Evolutionary conservation across 2,329 filamentous ascomycete species (phyloP), one percentile per base, ranked within the genome.

Genomic region (Venturia pyrina): DNA sequence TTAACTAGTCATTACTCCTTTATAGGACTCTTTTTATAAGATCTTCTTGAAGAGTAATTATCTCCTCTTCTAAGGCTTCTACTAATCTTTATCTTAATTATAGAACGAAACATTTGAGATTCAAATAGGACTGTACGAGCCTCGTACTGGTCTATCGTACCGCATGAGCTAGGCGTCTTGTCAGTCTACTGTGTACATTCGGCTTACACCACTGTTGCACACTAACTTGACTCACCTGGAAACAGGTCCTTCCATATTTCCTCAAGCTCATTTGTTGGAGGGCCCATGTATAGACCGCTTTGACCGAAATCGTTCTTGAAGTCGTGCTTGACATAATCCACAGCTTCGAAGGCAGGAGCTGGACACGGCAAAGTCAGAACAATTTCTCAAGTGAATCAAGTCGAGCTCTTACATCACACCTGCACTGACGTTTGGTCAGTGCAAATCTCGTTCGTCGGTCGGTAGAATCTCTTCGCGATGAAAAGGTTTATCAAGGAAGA

Each of bases 231-330:
- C 66, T 66, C 56, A 68, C 67, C 40, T n/a, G 62, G 41, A 48
- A 37, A n/a, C 19, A 68, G 21, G 15, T 66, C 50, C 17, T 67
- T 40, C 67, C 67, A 68, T 41, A n/a, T n/a, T 48, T 64, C 59
- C 50, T 68, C 67, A 21, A 62, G 64, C 59, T 68, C 67, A 1
- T 24, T 34, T 37, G 67, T 68, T 21, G 67, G 67, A 28, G 66
- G 67, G 11, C 67, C 67, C 37, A 66, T 63, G 50, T 66, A 68
- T 11, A 43, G 50, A n/a, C 56, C 63, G 32, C 64, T 43, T 11
- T 67, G 63, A 3, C 43, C 60, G 44, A 67, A 68, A 19, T 46
- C 50, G 37, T 68, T 68, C 32, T 67, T 60, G 61, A 68, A 67
- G 43, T 68, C 64, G 50, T 50, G 56, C 2, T 68, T 66, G 32